A percentile compares a stretch with the other conserved stretches of the same genome.
These are phyloP conservation scores for Phytophthora ohioensis DNA, from an alignment of 352 stramenopile species.

Conservation along the genomic window DNA sequence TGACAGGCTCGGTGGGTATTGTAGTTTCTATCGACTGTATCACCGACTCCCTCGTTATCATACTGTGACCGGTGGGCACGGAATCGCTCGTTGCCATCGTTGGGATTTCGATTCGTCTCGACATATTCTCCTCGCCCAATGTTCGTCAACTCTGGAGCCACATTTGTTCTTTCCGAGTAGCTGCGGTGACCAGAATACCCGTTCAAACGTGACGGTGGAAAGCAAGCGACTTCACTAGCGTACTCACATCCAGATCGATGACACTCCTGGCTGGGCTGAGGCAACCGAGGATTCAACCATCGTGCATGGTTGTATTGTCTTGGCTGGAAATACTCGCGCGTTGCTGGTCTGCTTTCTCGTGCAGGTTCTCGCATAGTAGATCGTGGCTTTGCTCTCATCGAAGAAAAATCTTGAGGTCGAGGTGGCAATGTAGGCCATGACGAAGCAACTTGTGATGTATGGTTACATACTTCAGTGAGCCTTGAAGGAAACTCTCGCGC, in stretches of 20 bases:
- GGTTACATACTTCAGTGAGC: neutral
- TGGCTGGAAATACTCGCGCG: neutral
- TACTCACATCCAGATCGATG: conserved; percentile 1
- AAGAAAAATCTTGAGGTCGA: neutral
- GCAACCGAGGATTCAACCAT: neutral
- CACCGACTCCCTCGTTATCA: neutral
- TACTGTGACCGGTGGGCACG: neutral
- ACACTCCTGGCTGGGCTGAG: neutral
- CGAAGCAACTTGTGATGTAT: neutral
- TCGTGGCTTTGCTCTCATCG: neutral
- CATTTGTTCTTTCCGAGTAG: conserved; percentile 1
- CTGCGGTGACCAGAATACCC: neutral
- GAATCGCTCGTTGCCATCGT: neutral
- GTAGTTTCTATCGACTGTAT: neutral
- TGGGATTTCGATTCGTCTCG: neutral
- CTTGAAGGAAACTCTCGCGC: neutral
- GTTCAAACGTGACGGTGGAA: conserved; percentile 1
- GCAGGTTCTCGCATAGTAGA: neutral
- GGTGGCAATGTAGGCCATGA: neutral
- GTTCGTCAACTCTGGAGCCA: neutral
- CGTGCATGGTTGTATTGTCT: neutral
- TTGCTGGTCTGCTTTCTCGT: neutral
- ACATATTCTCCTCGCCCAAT: neutral
- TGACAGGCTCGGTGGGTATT: neutral
- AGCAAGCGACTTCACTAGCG: neutral